These are phyloP conservation scores for barley (Hordeum vulgare) DNA, from an alignment of 176 grass and related monocot species.

Conservation along the genomic window DNA sequence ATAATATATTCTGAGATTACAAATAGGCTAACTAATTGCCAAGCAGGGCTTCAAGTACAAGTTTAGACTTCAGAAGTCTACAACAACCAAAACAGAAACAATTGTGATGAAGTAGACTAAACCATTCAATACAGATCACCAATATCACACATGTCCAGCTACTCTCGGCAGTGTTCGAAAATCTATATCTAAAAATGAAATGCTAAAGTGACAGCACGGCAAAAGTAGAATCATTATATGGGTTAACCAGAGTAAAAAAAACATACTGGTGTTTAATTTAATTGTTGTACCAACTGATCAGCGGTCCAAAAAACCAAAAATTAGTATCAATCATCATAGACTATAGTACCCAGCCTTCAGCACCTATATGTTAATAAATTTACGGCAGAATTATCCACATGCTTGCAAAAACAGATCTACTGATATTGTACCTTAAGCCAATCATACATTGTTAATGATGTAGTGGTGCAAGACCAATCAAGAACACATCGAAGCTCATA, in stretches of 20 bases:
- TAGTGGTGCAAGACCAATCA: conserved; percentile 97
- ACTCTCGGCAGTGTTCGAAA: not conserved
- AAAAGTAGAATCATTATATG: not conserved
- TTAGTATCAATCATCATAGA: not conserved
- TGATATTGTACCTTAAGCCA: conserved; percentile 80
- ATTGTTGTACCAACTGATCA: not conserved
- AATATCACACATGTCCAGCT: not conserved
- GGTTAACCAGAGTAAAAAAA: not conserved
- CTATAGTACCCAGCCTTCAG: not conserved
- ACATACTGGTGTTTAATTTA: not conserved
- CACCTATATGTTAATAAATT: not conserved
- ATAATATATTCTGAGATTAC: not conserved
- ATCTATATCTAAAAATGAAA: not conserved
- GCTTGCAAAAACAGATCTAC: not conserved
- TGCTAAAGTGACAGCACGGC: not conserved
- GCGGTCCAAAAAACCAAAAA: not conserved
- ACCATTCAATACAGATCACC: not conserved
- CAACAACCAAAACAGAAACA: not conserved
- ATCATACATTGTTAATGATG: conserved; percentile 98
- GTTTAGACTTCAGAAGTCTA: not conserved
- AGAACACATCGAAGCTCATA: conserved; percentile 96
- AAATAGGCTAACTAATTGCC: not conserved
- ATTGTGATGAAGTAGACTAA: not conserved
- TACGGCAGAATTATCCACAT: not conserved
- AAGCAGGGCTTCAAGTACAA: not conserved